Evolutionary conservation across 2,329 filamentous ascomycete genomes (phyloP), one percentile per base, ranked within the genome.

Genomic region (Alternaria sp.): DNA sequence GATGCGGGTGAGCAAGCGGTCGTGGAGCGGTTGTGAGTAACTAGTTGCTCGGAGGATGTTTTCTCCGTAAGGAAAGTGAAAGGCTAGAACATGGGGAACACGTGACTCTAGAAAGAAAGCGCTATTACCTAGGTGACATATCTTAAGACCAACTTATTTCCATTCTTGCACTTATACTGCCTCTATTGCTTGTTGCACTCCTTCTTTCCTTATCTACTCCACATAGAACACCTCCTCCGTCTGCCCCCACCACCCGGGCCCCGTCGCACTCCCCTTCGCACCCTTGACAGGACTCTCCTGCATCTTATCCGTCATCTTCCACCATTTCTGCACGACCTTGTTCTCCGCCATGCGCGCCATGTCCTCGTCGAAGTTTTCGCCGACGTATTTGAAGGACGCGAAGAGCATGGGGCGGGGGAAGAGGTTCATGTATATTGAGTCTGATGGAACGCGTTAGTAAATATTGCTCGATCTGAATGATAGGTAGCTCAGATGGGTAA

Each of bases 351-450:
- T 93, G 65, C 83, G 85, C 78, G 87, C 86, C 92, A 95, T 94
- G 74, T 95, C 92, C 10, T 84, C 89, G 3, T 87, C 88, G 64
- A 87, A 93, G 67, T 92, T 86, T 63, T 86, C 86, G 0, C 92
- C 92, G n/a, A 91, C 83, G 72, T 94, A 95, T 77, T 92, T 93
- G 83, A 93, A 93, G 23, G 83, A 88, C 0, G 90, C 90, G 75
- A 94, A 94, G 2, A 95, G 84, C 45, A 89, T 89, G 57, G 74
- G 74, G 5, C 86, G 81, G 0, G 86, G 85, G 6, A 77, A 80
- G 12, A 88, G 84, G 73, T 92, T 89, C 70, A 91, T 87, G 80
- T 87, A 93, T 76, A 94, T 86, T 68, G 88, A 91, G 73, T 93
- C 90, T 71, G 11, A 11, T 10, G 6, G 2, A 45, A 8, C 7